These are phyloP conservation scores for Sporothrix mexicana DNA, from an alignment of 2,329 filamentous ascomycete genomes.

Conservation along the genomic window DNA sequence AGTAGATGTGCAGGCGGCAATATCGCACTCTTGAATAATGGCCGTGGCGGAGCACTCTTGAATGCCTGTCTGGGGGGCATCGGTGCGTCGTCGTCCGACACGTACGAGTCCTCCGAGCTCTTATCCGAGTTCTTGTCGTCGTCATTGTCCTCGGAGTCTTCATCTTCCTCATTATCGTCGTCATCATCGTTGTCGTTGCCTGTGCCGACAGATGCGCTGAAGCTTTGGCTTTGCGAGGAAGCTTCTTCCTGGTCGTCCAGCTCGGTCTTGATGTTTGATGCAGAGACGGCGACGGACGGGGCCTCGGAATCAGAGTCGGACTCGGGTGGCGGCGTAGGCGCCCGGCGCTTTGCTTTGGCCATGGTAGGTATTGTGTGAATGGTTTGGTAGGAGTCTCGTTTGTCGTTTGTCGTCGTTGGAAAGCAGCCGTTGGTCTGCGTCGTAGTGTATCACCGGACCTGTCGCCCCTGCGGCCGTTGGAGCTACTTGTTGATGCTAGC, in stretches of 20 bases:
- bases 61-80: not conserved
- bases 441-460: not conserved
- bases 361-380: not conserved
- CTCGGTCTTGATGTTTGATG: constrained; percentile 10
- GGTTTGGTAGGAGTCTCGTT: not conserved
- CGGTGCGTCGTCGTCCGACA: not conserved
- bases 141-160: constrained; percentile 9
- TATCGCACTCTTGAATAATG: not conserved
- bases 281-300: not conserved
- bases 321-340: constrained; percentile 10
- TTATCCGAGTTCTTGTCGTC: not conserved
- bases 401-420: not conserved
- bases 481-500: not conserved
- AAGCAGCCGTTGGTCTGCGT: not conserved
- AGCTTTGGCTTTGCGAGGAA: not conserved
- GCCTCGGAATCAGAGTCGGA: constrained; percentile 7
- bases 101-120: not conserved
- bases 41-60: constrained; percentile 4
- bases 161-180: not conserved
- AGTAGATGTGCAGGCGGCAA: too few relatives aligned
- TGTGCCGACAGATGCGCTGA: not conserved
- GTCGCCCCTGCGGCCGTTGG: not conserved
- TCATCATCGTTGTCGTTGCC: not conserved
- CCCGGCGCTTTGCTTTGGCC: constrained; percentile 8
- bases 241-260: not conserved